A percentile compares a stretch with the other conserved stretches of the same genome.
These are phyloP conservation scores for Zea luxurians DNA, from an alignment of 176 grass and related monocot genomes.

Conservation along the genomic window DNA sequence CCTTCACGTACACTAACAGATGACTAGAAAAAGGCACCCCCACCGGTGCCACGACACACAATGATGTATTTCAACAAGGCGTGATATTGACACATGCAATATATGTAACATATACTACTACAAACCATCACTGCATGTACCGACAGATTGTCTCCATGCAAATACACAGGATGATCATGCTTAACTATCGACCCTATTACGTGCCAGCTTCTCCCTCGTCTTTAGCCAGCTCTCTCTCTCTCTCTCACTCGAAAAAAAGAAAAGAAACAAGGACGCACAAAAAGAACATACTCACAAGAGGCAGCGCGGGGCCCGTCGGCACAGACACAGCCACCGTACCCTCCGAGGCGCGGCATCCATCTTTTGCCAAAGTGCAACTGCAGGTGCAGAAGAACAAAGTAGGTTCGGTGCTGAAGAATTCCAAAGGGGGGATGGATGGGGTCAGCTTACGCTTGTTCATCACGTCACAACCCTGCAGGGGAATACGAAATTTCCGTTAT, in stretches of 20 bases:
- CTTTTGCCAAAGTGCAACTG: constrained; percentile 41
- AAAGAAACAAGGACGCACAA: constrained; percentile 17
- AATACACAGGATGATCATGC: constrained; percentile 95
- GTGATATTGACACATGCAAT: constrained; percentile 46
- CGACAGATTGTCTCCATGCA: constrained; percentile 66
- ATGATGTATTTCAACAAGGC: constrained; percentile 28
- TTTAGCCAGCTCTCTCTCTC: constrained; percentile 12
- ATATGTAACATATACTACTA: constrained; percentile 57
- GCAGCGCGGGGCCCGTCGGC: constrained; percentile 32
- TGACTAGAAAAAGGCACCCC: background rate
- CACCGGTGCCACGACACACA: constrained; percentile 34
- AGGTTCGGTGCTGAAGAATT: constrained; percentile 37
- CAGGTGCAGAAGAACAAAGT: constrained; percentile 38
- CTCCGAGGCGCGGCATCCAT: constrained; percentile 34
- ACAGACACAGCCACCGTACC: constrained; percentile 46
- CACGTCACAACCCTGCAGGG: constrained; percentile 64
- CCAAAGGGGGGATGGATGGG: constrained; percentile 52
- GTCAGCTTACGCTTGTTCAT: constrained; percentile 66
- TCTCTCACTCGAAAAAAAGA: constrained; percentile 6
- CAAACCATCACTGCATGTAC: constrained; percentile 96
- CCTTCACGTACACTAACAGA: background rate
- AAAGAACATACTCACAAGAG: constrained; percentile 53
- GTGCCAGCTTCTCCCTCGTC: constrained; percentile 30
- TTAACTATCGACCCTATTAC: constrained; percentile 42
- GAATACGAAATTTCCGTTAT: constrained; percentile 6